Evolutionary conservation across 768 basidiomycete genomes (phyloP), one percentile per base, ranked within the genome.

Genomic region (Calocybe cyanea): DNA sequence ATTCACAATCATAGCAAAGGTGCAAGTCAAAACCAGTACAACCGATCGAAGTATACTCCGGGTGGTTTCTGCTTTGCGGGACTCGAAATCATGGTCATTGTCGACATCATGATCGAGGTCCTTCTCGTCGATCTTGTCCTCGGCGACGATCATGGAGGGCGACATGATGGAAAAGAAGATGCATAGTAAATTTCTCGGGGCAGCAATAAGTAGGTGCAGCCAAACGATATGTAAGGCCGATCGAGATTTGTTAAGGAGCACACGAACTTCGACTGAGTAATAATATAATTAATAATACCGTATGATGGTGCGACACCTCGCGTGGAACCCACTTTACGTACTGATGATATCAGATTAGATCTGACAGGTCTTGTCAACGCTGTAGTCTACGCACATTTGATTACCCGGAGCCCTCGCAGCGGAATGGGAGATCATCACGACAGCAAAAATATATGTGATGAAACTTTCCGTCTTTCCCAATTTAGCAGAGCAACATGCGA

Each of bases 1-100:
- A 44, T 58, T 60, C 14, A 62, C 55, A 24, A 62, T 46, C 60
- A 62, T 60, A 1, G 55, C 58, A 41, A 58, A 52, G 2, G 60
- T 58, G 45, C 60, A 62, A 9, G 60, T 57, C 41, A 55, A 24
- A n/a, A 62, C 56, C 8, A 62, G 49, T 11, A 54, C 42, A 11
- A 58, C 44, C 7, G 58, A 55, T 20, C 56, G 53, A 40, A 57
- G 36, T 15, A 50, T 48, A 43, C 54, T 60, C 25, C 60, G 36
- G n/a, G 43, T 18, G 11, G 48, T 25, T 33, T 18, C 38, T 17
- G 8, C 10, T 3, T 48, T 15, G 31, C 23, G 42, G 42, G 32
- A 11, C 25, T 18, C 21, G 31, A 4, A 20, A 6, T 34, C 41
- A 33, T 10, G 37, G 24, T 49, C 44, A 38, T 20, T 32, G 41